Evolutionary conservation across 768 basidiomycete species (phyloP).

Genomic region (Pisolithus sp.): DNA sequence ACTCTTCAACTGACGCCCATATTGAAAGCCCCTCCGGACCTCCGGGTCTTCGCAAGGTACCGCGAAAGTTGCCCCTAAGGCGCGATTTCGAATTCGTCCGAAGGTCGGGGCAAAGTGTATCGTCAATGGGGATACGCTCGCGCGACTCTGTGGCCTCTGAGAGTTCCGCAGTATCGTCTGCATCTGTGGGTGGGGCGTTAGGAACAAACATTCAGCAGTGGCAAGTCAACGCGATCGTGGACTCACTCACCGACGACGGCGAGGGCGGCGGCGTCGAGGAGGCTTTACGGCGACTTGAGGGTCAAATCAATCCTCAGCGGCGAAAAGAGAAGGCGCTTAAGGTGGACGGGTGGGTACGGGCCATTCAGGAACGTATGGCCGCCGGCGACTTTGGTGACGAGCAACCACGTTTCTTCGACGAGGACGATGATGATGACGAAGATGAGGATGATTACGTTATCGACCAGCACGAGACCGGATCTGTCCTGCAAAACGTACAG

Average conservation of each 20-base stretch:
- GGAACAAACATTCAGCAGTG: slow-evolving; percentile 57
- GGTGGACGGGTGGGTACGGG: slow-evolving; percentile 77
- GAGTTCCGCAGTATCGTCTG: slow-evolving; percentile 28
- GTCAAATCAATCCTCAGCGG: slow-evolving; percentile 70
- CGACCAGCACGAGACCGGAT: slow-evolving; percentile 29
- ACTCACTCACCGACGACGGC: slow-evolving; percentile 66
- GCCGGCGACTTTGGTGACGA: slow-evolving; percentile 61
- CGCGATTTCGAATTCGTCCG: slow-evolving; percentile 79
- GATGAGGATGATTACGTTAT: slow-evolving; percentile 25
- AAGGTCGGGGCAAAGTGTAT: slow-evolving; percentile 62
- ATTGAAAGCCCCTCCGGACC: slow-evolving; percentile 35
- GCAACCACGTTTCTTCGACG: slow-evolving; percentile 48
- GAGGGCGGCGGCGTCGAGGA: slow-evolving; percentile 78
- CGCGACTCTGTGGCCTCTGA: slow-evolving; percentile 54
- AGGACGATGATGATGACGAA: slow-evolving; percentile 36
- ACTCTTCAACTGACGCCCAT: slow-evolving; percentile 56
- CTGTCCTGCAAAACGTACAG: slow-evolving; percentile 6
- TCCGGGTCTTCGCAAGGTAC: slow-evolving; percentile 48
- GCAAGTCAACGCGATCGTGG: slow-evolving; percentile 76
- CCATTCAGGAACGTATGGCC: slow-evolving; percentile 59
- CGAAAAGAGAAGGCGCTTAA: slow-evolving; percentile 68
- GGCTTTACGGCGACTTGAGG: slow-evolving; percentile 75
- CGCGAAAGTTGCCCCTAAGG: slow-evolving; percentile 61
- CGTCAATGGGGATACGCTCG: slow-evolving; percentile 71
- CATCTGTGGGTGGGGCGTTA: slow-evolving; percentile 36